These are phyloP conservation scores for Jacaranda copaia DNA, from an alignment of 257 asterid genomes.

Conservation along the genomic window DNA sequence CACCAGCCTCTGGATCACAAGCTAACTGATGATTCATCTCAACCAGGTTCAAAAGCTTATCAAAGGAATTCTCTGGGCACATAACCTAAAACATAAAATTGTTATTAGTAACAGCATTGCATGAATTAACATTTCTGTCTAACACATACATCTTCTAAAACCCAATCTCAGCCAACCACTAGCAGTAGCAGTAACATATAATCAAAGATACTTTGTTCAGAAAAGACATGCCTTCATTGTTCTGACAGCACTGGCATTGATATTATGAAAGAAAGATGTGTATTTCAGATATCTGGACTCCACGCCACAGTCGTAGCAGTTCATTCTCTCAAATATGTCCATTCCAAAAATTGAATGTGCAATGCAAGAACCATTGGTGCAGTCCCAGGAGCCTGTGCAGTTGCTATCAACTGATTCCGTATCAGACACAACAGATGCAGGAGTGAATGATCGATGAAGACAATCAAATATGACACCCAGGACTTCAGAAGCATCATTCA, in stretches of 20 bases:
- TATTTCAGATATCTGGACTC: conserved; percentile 91
- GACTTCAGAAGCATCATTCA: conserved; percentile 99
- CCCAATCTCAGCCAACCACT: neutral
- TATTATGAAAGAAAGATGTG: conserved; percentile 87
- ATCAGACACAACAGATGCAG: conserved; percentile 54
- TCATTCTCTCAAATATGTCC: conserved; percentile 89
- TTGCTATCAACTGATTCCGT: conserved; percentile 63
- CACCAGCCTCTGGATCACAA: conserved; percentile 87
- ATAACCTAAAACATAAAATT: conserved; percentile 60
- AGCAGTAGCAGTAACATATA: conserved; percentile 16
- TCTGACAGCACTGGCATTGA: conserved; percentile 93
- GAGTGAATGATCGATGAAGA: conserved; percentile 79
- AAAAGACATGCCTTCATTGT: conserved; percentile 75
- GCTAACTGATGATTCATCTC: conserved; percentile 96
- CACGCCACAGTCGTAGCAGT: conserved; percentile 79
- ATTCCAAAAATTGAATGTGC: conserved; percentile 92
- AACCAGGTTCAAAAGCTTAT: conserved; percentile 83
- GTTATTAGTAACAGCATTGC: conserved; percentile 23
- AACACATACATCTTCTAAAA: conserved; percentile 21
- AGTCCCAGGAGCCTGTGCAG: conserved; percentile 78
- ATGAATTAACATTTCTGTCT: conserved; percentile 29
- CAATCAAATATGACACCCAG: conserved; percentile 85
- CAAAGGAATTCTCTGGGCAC: conserved; percentile 86
- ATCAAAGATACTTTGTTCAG: conserved; percentile 21
- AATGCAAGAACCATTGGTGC: conserved; percentile 70